Evolutionary conservation across 306 rosid species (phyloP).

Genomic region (Hippophae gyantsensis): DNA sequence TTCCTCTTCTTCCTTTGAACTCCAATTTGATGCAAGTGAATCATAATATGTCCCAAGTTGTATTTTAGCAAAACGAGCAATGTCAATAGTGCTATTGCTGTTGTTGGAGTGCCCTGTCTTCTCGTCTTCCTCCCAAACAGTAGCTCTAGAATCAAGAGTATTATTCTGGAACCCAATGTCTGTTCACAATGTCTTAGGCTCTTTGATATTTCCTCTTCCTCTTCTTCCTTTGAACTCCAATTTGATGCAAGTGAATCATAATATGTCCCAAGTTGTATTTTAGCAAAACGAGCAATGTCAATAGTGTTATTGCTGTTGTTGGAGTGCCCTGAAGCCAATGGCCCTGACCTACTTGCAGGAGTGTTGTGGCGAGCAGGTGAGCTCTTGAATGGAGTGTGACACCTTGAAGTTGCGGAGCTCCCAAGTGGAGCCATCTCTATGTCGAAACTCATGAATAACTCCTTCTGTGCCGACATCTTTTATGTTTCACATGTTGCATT

Average conservation of each 20-base stretch:
- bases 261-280: conserved; percentile 56
- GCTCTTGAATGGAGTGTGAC: conserved; percentile 75
- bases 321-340: conserved; percentile 35
- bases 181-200: conserved; percentile 73
- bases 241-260: conserved; percentile 59
- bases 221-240: conserved; percentile 96
- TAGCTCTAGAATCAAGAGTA: conserved; percentile 52
- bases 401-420: conserved; percentile 86
- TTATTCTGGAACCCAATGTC: conserved; percentile 41
- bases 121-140: conserved; percentile 85
- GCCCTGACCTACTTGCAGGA: conserved; percentile 79
- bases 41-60: conserved; percentile 64
- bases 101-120: conserved; percentile 21
- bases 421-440: conserved; percentile 96
- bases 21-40: conserved; percentile 66
- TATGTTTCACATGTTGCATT: conserved; percentile 40
- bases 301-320: conserved; percentile 27
- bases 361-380: conserved; percentile 86
- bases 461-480: conserved; percentile 47
- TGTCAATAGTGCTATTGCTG: conserved; percentile 39
- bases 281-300: conserved; percentile 64
- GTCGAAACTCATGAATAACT: conserved; percentile 34
- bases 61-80: conserved; percentile 62
- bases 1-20: conserved; percentile 90
- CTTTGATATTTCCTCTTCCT: conserved; percentile 86